Percentiles rank a stretch among this genome's conserved stretches.
Evolutionary conservation across 139 green algal genomes (phyloP).

Genomic region (Tetraselmis chui): DNA sequence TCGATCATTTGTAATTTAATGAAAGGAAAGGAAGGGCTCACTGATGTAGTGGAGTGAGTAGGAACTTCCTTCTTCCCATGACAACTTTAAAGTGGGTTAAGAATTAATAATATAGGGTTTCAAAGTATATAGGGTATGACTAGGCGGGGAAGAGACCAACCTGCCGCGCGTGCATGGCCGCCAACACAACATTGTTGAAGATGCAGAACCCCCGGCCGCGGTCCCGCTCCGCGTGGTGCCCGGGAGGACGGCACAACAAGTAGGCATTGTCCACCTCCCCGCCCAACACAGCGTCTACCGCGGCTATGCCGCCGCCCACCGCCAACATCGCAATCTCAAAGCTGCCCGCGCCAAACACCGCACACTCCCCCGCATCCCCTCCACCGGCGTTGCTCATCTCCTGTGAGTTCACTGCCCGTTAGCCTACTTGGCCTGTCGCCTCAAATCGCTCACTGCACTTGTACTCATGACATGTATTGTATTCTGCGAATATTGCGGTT

Average conservation of each 20-base stretch:
- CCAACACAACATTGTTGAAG: constrained; percentile 22
- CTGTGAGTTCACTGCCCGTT: no score
- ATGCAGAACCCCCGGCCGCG: constrained; percentile 19
- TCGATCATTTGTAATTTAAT: no score
- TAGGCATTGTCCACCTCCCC: constrained; percentile 12
- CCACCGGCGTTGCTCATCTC: constrained; percentile 19
- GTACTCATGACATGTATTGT: no score
- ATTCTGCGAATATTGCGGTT: no score
- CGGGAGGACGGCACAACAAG: constrained; percentile 16
- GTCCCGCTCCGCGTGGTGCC: constrained; percentile 16
- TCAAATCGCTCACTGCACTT: no score
- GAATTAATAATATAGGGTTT: no score
- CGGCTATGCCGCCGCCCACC: constrained; percentile 40
- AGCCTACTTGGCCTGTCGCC: no score
- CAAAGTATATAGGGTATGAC: no score
- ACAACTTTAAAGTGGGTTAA: no score
- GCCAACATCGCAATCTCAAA: constrained; percentile 40
- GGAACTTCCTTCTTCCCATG: no score
- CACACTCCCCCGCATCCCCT: constrained; percentile 20
- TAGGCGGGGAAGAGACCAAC: neutral
- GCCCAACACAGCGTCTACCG: constrained; percentile 36
- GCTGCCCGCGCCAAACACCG: constrained; percentile 19
- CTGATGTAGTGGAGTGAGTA: neutral
- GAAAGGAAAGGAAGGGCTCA: neutral
- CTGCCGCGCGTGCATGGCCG: neutral